Conservation (phyloP, 2,329 filamentous ascomycete species). For the Aspergillus ruber region DNA sequence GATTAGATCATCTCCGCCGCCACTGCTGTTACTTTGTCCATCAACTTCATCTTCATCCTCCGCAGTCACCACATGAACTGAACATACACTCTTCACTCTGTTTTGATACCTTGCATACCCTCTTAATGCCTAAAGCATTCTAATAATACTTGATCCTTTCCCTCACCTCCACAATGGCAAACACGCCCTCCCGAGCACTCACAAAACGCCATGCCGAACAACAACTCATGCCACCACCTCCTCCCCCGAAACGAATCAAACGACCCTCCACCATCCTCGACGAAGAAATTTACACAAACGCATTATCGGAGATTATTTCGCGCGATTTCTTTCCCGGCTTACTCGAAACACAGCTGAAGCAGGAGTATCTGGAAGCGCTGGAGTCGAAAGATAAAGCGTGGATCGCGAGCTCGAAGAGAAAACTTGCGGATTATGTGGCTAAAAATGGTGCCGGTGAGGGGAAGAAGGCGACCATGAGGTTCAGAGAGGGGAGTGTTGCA, state of each 20-base stretch:
- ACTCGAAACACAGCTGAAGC: conserved; percentile 75
- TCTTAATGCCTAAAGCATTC: no score
- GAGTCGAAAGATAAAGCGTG: conserved; percentile 78
- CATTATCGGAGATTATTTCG: conserved; percentile 87
- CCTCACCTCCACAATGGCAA: no score
- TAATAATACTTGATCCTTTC: no score
- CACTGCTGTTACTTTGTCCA: no score
- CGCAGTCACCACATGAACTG: no score
- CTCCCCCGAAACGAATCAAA: conserved; percentile 81
- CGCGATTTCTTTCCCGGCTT: conserved; percentile 95
- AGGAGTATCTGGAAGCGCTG: conserved; percentile 86
- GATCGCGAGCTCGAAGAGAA: conserved; percentile 74
- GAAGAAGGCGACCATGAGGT: conserved; percentile 30
- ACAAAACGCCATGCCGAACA: conserved; percentile 29
- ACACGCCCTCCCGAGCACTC: conserved; percentile 23
- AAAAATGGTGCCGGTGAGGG: conserved; percentile 45
- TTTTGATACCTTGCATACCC: no score
- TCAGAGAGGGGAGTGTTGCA: conserved; percentile 17
- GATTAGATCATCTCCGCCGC: no score
- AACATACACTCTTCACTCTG: no score
- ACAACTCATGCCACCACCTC: conserved; percentile 82
- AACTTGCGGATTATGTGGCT: conserved; percentile 48
- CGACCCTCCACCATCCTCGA: conserved; percentile 80
- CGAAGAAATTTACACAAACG: conserved; percentile 87
- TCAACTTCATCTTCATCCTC: no score